Evolutionary conservation across 2,329 filamentous ascomycete species (phyloP).

Genomic region (Alternaria ethzedia): DNA sequence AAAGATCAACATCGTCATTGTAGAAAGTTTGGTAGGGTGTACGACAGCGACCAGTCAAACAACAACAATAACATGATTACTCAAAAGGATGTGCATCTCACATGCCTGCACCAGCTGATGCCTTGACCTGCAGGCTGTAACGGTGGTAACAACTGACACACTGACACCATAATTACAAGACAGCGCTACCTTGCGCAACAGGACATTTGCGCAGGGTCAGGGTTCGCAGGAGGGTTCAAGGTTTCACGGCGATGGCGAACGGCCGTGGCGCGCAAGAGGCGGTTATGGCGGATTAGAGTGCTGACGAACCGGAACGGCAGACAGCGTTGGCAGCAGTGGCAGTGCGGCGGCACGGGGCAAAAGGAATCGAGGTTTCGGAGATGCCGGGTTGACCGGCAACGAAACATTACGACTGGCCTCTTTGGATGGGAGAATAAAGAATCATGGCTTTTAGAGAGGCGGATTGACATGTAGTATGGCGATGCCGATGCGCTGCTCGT

Average conservation of each 20-base stretch:
- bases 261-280: neutral
- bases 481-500: neutral
- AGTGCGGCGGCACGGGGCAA: neutral
- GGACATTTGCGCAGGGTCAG: neutral
- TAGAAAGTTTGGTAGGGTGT: neutral
- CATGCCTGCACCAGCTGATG: neutral
- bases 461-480: neutral
- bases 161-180: neutral
- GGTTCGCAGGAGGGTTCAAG: neutral
- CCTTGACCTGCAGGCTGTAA: neutral
- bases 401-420: neutral
- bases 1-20: neutral
- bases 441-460: neutral
- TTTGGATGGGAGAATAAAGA: neutral
- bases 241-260: neutral
- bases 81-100: neutral
- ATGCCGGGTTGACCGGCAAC: neutral
- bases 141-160: neutral
- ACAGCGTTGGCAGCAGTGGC: neutral
- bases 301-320: neutral
- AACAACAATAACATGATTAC: neutral
- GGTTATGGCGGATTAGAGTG: neutral
- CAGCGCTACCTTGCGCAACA: neutral
- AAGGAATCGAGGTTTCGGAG: neutral
- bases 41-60: neutral